phyloP scores from a whole-genome alignment of 2,329 filamentous ascomycete genomes.

The Aaosphaeria pasadenensis region DNA sequence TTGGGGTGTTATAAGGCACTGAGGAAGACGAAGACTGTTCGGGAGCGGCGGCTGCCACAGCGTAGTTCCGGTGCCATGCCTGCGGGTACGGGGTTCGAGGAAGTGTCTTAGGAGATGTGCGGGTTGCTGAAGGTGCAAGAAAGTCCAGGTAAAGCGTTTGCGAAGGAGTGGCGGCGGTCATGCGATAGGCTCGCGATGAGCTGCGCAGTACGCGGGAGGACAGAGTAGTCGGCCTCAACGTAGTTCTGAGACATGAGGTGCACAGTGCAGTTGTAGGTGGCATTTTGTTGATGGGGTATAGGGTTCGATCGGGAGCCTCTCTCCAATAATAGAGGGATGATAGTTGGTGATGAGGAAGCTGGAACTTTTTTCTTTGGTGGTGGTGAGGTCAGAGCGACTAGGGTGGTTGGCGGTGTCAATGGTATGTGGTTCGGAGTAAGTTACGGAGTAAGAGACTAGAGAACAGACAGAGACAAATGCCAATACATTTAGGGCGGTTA shows the following conservation, averaged over 20 bases:
- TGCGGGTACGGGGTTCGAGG: not conserved
- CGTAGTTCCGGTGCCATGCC: not conserved
- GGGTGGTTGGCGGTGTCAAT: too few relatives aligned
- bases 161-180: conserved; percentile 17
- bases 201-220: conserved; percentile 4
- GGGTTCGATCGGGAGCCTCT: too few relatives aligned
- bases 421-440: too few relatives aligned
- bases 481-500: too few relatives aligned
- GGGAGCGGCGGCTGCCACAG: conserved; percentile 3
- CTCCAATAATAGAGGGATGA: too few relatives aligned
- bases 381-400: too few relatives aligned
- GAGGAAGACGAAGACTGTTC: conserved; percentile 29
- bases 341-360: too few relatives aligned
- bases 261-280: conserved; percentile 27
- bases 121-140: conserved; percentile 20
- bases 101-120: not conserved
- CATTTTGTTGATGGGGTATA: conserved; percentile 10
- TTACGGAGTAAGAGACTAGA: too few relatives aligned
- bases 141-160: conserved; percentile 28
- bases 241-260: conserved; percentile 26
- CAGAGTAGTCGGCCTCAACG: conserved; percentile 4
- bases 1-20: conserved; percentile 19
- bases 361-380: too few relatives aligned
- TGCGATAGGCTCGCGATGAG: conserved; percentile 17
- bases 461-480: too few relatives aligned